Percentiles rank a stretch among this genome's conserved stretches.
These are phyloP conservation scores for Aschersonia sp. DNA, from an alignment of 2,329 filamentous ascomycete species.

Conservation along the genomic window DNA sequence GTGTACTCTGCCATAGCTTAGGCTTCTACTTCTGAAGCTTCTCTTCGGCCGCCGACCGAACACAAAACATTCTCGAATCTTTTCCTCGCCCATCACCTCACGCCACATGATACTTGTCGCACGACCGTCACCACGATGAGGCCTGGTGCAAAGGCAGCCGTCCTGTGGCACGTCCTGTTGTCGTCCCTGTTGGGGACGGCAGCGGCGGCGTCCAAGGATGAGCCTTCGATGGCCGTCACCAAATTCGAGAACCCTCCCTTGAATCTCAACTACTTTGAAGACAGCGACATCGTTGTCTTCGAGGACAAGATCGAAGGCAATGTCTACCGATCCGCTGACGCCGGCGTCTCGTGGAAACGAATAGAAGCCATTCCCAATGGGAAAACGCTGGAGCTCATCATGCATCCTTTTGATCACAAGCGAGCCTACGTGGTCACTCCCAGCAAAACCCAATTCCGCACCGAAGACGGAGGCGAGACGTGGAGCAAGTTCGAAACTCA, in stretches of 20 bases:
- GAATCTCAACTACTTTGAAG: slow-evolving; percentile 79
- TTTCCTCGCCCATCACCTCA: background rate
- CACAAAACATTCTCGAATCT: background rate
- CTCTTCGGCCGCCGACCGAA: background rate
- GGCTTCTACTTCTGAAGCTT: background rate
- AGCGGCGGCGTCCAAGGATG: slow-evolving; percentile 37
- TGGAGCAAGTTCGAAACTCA: slow-evolving; percentile 64
- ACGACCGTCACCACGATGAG: slow-evolving; percentile 33
- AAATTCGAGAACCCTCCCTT: slow-evolving; percentile 51
- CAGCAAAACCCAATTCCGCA: slow-evolving; percentile 63
- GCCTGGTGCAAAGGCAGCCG: slow-evolving; percentile 31
- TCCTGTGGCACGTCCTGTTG: slow-evolving; percentile 34
- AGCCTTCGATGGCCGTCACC: slow-evolving; percentile 50
- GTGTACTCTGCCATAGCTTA: background rate
- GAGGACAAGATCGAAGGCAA: slow-evolving; percentile 49
- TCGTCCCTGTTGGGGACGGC: slow-evolving; percentile 28
- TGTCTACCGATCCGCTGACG: slow-evolving; percentile 67
- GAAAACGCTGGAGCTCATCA: slow-evolving; percentile 46
- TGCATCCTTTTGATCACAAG: slow-evolving; percentile 65
- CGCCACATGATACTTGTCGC: background rate
- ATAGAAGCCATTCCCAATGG: slow-evolving; percentile 51
- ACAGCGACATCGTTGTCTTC: slow-evolving; percentile 68
- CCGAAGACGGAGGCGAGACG: slow-evolving; percentile 64
- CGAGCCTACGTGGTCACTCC: slow-evolving; percentile 70
- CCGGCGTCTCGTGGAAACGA: slow-evolving; percentile 61